Evolutionary conservation across 441 rosid genomes (phyloP).

Genomic region (Mallotus repandus): DNA sequence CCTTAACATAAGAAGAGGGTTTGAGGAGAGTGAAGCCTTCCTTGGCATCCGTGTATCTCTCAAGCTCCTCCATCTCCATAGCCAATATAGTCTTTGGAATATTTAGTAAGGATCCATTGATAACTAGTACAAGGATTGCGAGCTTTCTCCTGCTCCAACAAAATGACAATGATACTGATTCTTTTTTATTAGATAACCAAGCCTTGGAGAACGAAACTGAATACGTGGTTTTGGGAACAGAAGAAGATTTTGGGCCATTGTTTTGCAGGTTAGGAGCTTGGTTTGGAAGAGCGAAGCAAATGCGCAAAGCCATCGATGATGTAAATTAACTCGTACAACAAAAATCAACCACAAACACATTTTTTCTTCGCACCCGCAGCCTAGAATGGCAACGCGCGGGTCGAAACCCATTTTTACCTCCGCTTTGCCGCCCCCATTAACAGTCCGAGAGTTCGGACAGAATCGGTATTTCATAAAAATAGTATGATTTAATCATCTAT

Average conservation of each 20-base stretch:
- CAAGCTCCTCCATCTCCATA: conserved; percentile 45
- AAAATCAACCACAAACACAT: too few species aligned
- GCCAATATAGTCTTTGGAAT: conserved; percentile 28
- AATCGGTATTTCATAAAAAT: too few species aligned
- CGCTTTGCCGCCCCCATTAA: too few species aligned
- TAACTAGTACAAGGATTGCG: conserved; percentile 36
- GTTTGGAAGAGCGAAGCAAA: neutral
- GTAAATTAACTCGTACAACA: too few species aligned
- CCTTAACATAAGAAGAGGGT: conserved; percentile 80
- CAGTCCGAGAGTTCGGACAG: too few species aligned
- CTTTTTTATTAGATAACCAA: conserved; percentile 1
- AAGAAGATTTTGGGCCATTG: neutral
- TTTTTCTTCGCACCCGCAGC: too few species aligned
- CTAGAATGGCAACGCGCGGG: too few species aligned
- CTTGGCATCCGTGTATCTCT: conserved; percentile 59
- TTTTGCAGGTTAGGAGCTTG: neutral
- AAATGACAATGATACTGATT: conserved; percentile 12
- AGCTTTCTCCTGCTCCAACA: conserved; percentile 51
- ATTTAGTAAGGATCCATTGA: conserved; percentile 39
- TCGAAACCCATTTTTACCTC: too few species aligned
- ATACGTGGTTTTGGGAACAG: conserved; percentile 4
- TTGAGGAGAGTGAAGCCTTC: conserved; percentile 72
- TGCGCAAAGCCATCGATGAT: neutral
- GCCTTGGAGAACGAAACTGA: conserved; percentile 19
- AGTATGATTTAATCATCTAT: too few species aligned